Base-by-base conservation (phyloP, 768 basidiomycete species). In the Mycena kentingensis region DNA sequence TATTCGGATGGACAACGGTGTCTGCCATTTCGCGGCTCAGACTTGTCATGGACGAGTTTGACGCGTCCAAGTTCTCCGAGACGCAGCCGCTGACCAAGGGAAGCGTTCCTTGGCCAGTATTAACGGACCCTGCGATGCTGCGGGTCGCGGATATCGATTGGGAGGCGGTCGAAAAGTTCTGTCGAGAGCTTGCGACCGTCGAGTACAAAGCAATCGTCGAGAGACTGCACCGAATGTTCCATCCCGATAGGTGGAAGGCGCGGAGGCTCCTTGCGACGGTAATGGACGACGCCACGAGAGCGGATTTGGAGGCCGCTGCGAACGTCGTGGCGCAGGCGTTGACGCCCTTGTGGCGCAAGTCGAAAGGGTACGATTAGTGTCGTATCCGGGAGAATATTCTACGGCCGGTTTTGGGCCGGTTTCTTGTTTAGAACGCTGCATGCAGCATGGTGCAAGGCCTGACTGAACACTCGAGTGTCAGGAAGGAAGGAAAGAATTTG, bases 241-340 rank as follows among this genome's bases (percentile, higher is more conserved):
- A 83, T 55, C 82, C 81, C 1, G 82, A 84, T 62, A 71, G 77
- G 47, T 85, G 81, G 83, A 68, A 76, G 29, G 72, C 80, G 12
- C 70, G 82, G 13, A 72, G 75, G 26, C 57, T 83, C 37, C 70
- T 82, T 61, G 55, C 65, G 24, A 74, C 72, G 28, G 73, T 79
- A 47, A 62, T 60, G 51, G 79, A 80, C 51, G 74, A 74, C 28
- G 65, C 71, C 41, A 63, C 71, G 57, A 71, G 72, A 48, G 69
- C 62, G 27, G 71, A 66, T 45, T 49, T 78, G 46, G 81, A 78
- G 63, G 73, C 78, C 22, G 80, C 80, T 19, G 77, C 73, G 31
- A 85, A 75, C 52, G 79, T 72, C 25, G 82, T 83, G 2, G 73
- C 80, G 15, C 82, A 85, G 57, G 84, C 82, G 11, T 63, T 83